Percentiles rank a stretch among this genome's conserved stretches.
Conservation (phyloP, 2,329 filamentous ascomycete genomes). For the Alternaria tenuissima region DNA sequence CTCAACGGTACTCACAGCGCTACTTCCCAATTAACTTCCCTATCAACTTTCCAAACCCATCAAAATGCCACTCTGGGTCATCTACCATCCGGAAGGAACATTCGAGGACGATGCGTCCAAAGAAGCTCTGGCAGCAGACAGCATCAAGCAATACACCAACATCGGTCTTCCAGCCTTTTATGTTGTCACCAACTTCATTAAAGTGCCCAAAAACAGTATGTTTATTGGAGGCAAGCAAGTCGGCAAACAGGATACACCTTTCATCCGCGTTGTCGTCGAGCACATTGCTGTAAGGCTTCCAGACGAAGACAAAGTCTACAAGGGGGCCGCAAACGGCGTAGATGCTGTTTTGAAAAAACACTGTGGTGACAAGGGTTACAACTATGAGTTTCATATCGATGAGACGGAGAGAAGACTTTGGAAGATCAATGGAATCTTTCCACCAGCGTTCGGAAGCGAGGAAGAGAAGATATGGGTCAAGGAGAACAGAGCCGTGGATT, state of each 20-base stretch:
- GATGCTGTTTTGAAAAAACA: constrained; percentile 47
- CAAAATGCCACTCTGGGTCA: constrained; percentile 53
- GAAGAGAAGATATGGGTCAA: constrained; percentile 42
- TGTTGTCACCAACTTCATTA: constrained; percentile 52
- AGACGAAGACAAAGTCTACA: constrained; percentile 24
- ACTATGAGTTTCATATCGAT: constrained; percentile 55
- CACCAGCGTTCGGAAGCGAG: constrained; percentile 48
- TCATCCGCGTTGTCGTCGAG: constrained; percentile 45
- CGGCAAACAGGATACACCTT: constrained; percentile 33
- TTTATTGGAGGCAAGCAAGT: constrained; percentile 40
- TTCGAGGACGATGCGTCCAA: constrained; percentile 45
- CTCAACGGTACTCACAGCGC: accelerated
- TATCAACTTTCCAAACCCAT: neutral
- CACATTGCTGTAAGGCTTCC: constrained; percentile 40
- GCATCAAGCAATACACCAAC: constrained; percentile 52
- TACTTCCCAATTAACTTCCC: accelerated
- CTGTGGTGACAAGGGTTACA: constrained; percentile 52
- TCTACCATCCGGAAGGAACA: constrained; percentile 49
- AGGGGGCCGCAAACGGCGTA: constrained; percentile 22
- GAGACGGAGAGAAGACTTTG: constrained; percentile 56
- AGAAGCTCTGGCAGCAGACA: constrained; percentile 42
- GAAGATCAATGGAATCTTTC: constrained; percentile 54
- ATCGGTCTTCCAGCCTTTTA: constrained; percentile 54
- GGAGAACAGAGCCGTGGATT: constrained; percentile 22
- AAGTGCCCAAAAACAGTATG: constrained; percentile 26